Evolutionary conservation across 495 filamentous ascomycete genomes (phyloP).

Genomic region (Penicillium longicatenatum): DNA sequence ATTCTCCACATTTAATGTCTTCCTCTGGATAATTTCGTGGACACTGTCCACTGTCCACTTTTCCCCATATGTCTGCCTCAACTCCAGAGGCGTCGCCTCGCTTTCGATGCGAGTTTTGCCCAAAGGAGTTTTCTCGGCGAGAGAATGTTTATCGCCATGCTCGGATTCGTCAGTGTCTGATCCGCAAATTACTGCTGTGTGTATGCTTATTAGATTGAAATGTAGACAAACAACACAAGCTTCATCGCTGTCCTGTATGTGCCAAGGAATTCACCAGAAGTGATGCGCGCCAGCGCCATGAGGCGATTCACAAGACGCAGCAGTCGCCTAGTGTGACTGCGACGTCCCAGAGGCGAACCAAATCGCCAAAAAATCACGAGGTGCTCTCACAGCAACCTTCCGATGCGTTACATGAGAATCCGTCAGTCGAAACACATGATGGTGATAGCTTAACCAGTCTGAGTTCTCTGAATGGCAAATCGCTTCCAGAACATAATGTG

Average conservation of each 20-base stretch:
- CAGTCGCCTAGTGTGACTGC: background rate
- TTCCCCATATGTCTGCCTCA: slow-evolving; percentile 7
- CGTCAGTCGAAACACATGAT: background rate
- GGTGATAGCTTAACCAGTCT: background rate
- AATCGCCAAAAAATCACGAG: background rate
- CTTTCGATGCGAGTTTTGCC: slow-evolving; percentile 10
- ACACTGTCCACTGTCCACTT: slow-evolving; percentile 15
- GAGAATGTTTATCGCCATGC: slow-evolving; percentile 14
- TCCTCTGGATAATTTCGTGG: background rate
- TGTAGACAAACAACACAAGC: slow-evolving; percentile 10
- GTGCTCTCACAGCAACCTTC: background rate
- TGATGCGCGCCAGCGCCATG: slow-evolving; percentile 15
- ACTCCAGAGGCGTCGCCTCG: slow-evolving; percentile 6
- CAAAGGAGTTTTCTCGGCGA: slow-evolving; percentile 14
- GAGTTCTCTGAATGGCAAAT: background rate
- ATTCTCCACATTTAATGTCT: background rate
- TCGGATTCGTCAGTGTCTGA: slow-evolving; percentile 10
- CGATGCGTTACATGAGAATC: background rate
- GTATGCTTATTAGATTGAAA: background rate
- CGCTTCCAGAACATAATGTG: background rate
- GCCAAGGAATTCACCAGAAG: slow-evolving; percentile 16
- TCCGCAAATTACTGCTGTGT: background rate
- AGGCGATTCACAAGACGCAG: slow-evolving; percentile 13
- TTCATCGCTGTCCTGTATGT: slow-evolving; percentile 9
- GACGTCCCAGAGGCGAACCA: background rate